Evolutionary conservation across 1,284 basidiomycete species (phyloP), one percentile per base, ranked within the genome.

Genomic region (Malassezia brasiliensis): DNA sequence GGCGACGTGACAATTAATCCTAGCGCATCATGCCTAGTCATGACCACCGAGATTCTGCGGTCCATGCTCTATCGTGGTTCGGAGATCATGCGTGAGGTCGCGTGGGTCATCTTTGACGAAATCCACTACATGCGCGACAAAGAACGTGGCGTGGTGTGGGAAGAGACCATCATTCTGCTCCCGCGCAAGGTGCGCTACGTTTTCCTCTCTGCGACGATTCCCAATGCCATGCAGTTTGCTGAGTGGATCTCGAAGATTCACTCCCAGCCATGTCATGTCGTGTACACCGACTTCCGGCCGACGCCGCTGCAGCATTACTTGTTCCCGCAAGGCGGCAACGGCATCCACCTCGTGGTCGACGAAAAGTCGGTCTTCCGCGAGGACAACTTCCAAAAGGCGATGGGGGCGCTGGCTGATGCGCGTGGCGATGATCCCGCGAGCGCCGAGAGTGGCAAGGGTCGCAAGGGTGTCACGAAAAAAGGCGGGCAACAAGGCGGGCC

Each of bases 61-160:
- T 96, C 91, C 1, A 99, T 99, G 93, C 79, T 99, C 34, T 99
- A 99, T 75, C 85, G 94, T 53, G 94, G 94, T 39, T 96, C 90
- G 15, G 94, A 99, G 77, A 87, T 99, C 68, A 96, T 98, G 88
- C 87, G 94, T 60, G 94, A 99, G 79, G 93, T 99, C 14, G 93
- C 91, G 0, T 99, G 94, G 94, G 93, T 98, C 60, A 83, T 99
- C 58, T 99, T 98, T 74, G 94, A 99, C 75, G 94, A 99, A 77
- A 96, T 99, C 60, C 94, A 99, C 76, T 99, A 98, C 78, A 98
- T 98, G 94, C 86, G 94, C 62, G 94, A 98, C 80, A 90, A 91
- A 63, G 77, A 81, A 67, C 78, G 81, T 52, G 81, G 81, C 58
- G 81, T 83, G 22, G 81, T 83, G 14, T 82, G 81, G 80, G 81